Conservation (phyloP, 495 filamentous ascomycete species). For the Lasiosphaeria hispida region DNA sequence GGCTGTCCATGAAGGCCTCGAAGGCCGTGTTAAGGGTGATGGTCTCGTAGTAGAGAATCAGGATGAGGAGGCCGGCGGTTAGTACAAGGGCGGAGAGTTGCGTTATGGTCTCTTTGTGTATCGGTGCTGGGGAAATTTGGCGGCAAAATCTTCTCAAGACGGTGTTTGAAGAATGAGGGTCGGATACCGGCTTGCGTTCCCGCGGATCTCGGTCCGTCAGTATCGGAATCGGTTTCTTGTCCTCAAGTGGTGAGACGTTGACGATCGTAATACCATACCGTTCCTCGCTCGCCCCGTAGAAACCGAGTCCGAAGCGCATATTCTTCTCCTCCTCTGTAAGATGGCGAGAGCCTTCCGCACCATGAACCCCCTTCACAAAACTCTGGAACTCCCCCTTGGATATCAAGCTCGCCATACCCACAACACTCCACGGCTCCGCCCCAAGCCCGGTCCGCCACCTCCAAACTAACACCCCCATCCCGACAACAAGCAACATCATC, state of each 20-base stretch:
- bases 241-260: too few species aligned
- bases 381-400: not conserved
- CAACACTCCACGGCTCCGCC: conserved; percentile 38
- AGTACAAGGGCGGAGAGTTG: conserved; percentile 14
- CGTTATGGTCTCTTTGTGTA: not conserved
- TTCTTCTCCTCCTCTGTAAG: too few species aligned
- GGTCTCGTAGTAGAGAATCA: conserved; percentile 41
- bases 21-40: conserved; percentile 35
- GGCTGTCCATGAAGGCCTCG: conserved; percentile 42
- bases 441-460: conserved; percentile 29
- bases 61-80: conserved; percentile 30
- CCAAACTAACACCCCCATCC: conserved; percentile 12
- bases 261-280: too few species aligned
- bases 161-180: too few species aligned
- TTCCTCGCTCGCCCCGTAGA: too few species aligned
- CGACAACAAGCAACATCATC: conserved; percentile 20
- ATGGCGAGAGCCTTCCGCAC: not conserved
- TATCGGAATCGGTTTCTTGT: too few species aligned
- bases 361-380: not conserved
- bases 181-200: too few species aligned
- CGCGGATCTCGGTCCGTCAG: too few species aligned
- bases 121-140: not conserved
- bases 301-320: too few species aligned
- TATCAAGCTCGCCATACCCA: conserved; percentile 27
- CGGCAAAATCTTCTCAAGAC: not conserved